phyloP scores from a whole-genome alignment of 495 filamentous ascomycete genomes.

The Cenococcum geophilum region DNA sequence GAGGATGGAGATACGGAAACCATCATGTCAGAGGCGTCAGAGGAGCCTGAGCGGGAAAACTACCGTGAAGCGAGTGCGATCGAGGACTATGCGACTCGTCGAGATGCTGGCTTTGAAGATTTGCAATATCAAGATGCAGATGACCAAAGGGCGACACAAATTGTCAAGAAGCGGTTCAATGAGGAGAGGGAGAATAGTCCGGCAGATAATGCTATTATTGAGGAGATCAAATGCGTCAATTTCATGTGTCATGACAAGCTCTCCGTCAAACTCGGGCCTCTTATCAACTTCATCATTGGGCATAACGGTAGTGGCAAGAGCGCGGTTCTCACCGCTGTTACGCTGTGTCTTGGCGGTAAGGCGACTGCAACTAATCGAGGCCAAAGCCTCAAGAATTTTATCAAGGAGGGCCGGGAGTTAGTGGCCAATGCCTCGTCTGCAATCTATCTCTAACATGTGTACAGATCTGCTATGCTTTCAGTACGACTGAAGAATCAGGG shows the following conservation, averaged over 20 bases:
- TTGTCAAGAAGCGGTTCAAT: constrained; percentile 53
- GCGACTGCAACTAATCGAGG: constrained; percentile 93
- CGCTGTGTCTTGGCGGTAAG: constrained; percentile 88
- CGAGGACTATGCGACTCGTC: constrained; percentile 9
- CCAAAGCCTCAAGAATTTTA: constrained; percentile 82
- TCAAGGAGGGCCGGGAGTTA: constrained; percentile 80
- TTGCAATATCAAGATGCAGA: constrained; percentile 51
- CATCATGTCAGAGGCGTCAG: constrained; percentile 2
- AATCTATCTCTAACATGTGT: constrained; percentile 33
- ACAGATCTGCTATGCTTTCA: constrained; percentile 49
- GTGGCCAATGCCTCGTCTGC: constrained; percentile 33
- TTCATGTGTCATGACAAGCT: constrained; percentile 92
- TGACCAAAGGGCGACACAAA: constrained; percentile 66
- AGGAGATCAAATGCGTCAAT: constrained; percentile 77
- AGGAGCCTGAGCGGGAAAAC: not conserved
- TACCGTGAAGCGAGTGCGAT: not conserved
- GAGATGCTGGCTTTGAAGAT: constrained; percentile 50
- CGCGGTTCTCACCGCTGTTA: constrained; percentile 90
- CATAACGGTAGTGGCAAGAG: constrained; percentile 99
- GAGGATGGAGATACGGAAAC: constrained; percentile 3
- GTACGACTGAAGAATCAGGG: constrained; percentile 89
- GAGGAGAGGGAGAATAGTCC: constrained; percentile 59
- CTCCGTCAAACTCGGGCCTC: constrained; percentile 72
- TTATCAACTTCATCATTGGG: constrained; percentile 96
- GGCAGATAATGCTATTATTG: constrained; percentile 77